Percentiles rank a stretch among this genome's conserved stretches.
Evolutionary conservation across 2,329 filamentous ascomycete species (phyloP).

Genomic region (Plenodomus biglobosus): DNA sequence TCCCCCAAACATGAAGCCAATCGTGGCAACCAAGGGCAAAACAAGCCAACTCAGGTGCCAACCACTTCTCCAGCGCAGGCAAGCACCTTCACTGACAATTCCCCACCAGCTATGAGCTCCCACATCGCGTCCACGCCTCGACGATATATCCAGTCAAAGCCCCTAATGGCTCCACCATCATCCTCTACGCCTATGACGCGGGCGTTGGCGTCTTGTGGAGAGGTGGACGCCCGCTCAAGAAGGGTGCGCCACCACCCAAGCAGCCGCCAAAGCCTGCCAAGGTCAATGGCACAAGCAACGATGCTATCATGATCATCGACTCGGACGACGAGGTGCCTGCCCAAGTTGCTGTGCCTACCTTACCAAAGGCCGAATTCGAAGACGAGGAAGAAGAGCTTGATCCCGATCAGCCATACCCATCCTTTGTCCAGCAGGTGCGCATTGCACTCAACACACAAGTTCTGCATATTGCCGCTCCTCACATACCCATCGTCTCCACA

Average conservation of each 20-base stretch:
- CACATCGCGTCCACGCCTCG: conserved; percentile 59
- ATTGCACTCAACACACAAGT: conserved; percentile 58
- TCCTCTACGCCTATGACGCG: conserved; percentile 61
- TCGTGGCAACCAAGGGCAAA: conserved; percentile 49
- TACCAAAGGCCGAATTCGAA: conserved; percentile 50
- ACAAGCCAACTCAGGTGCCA: conserved; percentile 36
- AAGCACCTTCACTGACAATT: conserved; percentile 5
- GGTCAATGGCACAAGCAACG: conserved; percentile 46
- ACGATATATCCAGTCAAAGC: conserved; percentile 60
- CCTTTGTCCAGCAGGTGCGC: conserved; percentile 57
- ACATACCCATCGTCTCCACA: conserved; percentile 36
- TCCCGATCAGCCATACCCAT: conserved; percentile 56
- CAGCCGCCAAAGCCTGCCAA: conserved; percentile 39
- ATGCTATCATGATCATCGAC: conserved; percentile 59
- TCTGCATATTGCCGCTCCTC: conserved; percentile 55
- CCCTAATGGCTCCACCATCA: conserved; percentile 63
- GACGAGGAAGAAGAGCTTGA: conserved; percentile 61
- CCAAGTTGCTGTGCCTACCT: conserved; percentile 18
- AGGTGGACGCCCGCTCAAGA: conserved; percentile 56
- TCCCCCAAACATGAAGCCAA: conserved; percentile 68
- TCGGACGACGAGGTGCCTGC: conserved; percentile 56
- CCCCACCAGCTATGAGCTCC: conserved; percentile 59
- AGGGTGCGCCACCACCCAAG: conserved; percentile 24
- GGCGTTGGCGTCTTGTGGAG: conserved; percentile 63
- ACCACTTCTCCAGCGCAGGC: neutral